These are phyloP conservation scores for Calocybe gangraenosa DNA, from an alignment of 768 basidiomycete genomes.

Conservation along the genomic window DNA sequence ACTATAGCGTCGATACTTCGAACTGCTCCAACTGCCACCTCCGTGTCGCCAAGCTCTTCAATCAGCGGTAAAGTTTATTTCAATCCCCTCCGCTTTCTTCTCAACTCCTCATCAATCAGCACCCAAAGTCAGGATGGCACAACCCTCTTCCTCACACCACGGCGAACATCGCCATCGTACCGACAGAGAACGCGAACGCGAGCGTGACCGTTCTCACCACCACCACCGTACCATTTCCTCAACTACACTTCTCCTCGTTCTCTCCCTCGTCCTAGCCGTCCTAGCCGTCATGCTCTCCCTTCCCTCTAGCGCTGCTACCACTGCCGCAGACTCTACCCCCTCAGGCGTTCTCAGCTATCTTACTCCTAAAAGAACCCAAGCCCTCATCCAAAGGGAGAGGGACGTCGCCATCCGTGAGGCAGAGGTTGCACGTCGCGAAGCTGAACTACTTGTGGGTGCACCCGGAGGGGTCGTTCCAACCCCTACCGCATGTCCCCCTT, in stretches of 20 bases:
- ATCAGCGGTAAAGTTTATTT: slow-evolving; percentile 45
- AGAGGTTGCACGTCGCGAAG: slow-evolving; percentile 86
- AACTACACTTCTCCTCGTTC: slow-evolving; percentile 80
- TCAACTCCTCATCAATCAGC: slow-evolving; percentile 10
- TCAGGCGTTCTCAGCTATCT: slow-evolving; percentile 68
- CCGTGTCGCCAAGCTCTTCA: slow-evolving; percentile 71
- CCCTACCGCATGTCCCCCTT: slow-evolving; percentile 43
- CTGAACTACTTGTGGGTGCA: slow-evolving; percentile 77
- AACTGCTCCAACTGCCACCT: slow-evolving; percentile 49
- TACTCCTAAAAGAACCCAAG: slow-evolving; percentile 79
- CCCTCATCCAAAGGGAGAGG: slow-evolving; percentile 73
- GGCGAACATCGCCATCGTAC: slow-evolving; percentile 53
- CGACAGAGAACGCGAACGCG: slow-evolving; percentile 41
- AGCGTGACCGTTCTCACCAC: slow-evolving; percentile 52
- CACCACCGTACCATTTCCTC: slow-evolving; percentile 86
- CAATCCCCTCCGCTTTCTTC: slow-evolving; percentile 5
- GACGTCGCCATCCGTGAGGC: slow-evolving; percentile 80
- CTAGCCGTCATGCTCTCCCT: slow-evolving; percentile 90
- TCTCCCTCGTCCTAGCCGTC: slow-evolving; percentile 82
- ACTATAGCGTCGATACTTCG: slow-evolving; percentile 61
- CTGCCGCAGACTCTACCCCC: slow-evolving; percentile 34
- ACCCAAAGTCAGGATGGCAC: slow-evolving; percentile 75
- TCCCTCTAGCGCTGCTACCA: slow-evolving; percentile 45
- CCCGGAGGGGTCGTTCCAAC: slow-evolving; percentile 73
- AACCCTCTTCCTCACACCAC: slow-evolving; percentile 81